Evolutionary conservation across 108 stramenopile genomes (phyloP).

Genomic region (Cylindrotheca fusiformis): DNA sequence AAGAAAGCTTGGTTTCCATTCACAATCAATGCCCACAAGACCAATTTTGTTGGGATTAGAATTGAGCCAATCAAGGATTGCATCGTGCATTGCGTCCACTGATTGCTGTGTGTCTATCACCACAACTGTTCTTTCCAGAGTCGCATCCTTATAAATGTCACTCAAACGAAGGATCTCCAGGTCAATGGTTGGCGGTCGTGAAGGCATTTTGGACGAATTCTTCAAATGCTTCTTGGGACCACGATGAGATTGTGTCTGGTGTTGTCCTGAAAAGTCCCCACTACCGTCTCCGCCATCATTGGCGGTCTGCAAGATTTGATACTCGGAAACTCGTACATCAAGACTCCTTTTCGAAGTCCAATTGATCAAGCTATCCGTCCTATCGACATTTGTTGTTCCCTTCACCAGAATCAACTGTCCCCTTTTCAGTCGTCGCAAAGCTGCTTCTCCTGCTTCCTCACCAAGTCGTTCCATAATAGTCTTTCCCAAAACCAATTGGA

Average conservation of each 20-base stretch:
- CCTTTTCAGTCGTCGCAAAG: conserved; percentile 11
- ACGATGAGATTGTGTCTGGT: background rate
- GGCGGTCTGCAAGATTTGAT: conserved; percentile 16
- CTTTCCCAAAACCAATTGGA: conserved; percentile 39
- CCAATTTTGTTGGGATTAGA: background rate
- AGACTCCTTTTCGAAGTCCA: conserved; percentile 32
- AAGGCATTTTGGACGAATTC: background rate
- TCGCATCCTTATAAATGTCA: background rate
- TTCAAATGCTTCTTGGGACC: background rate
- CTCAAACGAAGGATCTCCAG: conserved; percentile 5
- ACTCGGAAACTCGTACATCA: conserved; percentile 33
- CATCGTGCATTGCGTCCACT: conserved; percentile 12
- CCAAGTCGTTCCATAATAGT: conserved; percentile 24
- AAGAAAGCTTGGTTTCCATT: conserved; percentile 39
- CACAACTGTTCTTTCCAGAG: conserved; percentile 1
- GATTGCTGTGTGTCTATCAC: conserved; percentile 13
- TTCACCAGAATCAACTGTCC: conserved; percentile 28
- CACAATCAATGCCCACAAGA: conserved; percentile 38
- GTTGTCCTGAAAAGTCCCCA: background rate
- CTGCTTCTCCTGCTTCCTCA: conserved; percentile 6
- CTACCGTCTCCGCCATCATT: background rate
- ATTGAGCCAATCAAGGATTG: conserved; percentile 14
- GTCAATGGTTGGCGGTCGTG: background rate
- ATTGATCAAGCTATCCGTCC: conserved; percentile 13
- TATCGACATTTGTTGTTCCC: conserved; percentile 30